Percentiles rank a stretch among this genome's conserved stretches.
These are phyloP conservation scores for Setaria italica DNA, from an alignment of 202 grass and related monocot species.

Conservation along the genomic window DNA sequence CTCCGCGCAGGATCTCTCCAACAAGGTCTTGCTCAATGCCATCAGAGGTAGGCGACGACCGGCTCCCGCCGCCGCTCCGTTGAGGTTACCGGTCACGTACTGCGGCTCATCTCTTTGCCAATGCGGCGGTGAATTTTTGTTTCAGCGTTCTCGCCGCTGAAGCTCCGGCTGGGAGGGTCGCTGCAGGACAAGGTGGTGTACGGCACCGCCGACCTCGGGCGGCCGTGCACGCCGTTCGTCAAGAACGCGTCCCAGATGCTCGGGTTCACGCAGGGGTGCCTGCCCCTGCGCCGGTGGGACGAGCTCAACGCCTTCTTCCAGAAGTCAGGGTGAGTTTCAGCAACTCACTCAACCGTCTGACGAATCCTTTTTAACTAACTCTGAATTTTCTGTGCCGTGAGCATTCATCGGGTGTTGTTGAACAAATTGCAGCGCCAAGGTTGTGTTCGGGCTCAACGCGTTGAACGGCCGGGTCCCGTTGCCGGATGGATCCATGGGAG, in stretches of 20 bases:
- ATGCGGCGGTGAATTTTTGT: background rate
- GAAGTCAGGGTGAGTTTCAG: constrained; percentile 57
- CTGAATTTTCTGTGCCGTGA: background rate
- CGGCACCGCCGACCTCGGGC: constrained; percentile 39
- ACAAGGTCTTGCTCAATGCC: constrained; percentile 74
- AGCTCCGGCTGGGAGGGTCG: constrained; percentile 73
- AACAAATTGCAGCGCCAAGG: constrained; percentile 45
- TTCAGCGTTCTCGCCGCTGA: constrained; percentile 78
- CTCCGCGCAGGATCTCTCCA: constrained; percentile 71
- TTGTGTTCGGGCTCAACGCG: constrained; percentile 80
- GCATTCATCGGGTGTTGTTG: background rate
- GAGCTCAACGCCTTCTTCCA: constrained; percentile 84
- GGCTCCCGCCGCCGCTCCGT: background rate
- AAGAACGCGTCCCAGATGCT: constrained; percentile 65
- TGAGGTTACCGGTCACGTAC: background rate
- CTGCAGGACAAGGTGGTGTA: constrained; percentile 86
- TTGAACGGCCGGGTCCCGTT: constrained; percentile 60
- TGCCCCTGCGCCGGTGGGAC: constrained; percentile 77
- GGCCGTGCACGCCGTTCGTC: constrained; percentile 61
- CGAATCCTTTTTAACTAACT: background rate
- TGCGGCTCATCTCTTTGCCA: background rate
- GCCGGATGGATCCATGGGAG: constrained; percentile 70
- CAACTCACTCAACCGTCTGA: background rate
- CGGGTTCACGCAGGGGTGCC: constrained; percentile 70
- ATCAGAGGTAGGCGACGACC: constrained; percentile 63